phyloP scores from a whole-genome alignment of 331 rosid genomes.

The Cydonia oblonga region DNA sequence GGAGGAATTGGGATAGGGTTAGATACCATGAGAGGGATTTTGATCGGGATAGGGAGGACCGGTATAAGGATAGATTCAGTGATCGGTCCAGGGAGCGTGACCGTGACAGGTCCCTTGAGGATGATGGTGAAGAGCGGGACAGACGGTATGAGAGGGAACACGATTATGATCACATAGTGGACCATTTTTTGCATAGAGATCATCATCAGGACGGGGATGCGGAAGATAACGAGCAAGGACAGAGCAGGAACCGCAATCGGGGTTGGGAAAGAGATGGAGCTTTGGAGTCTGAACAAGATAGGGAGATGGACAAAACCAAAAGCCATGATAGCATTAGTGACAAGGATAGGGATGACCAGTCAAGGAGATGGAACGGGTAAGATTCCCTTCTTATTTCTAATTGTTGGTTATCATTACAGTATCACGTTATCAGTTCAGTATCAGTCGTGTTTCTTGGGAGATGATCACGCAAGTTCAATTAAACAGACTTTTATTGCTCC shows the following conservation, averaged over 20 bases:
- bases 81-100: constrained; percentile 38
- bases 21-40: constrained; percentile 39
- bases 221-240: constrained; percentile 28
- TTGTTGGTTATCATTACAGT: not conserved
- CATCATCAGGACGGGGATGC: constrained; percentile 23
- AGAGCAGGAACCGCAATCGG: constrained; percentile 20
- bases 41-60: constrained; percentile 44
- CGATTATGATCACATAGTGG: constrained; percentile 31
- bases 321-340: not conserved
- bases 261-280: constrained; percentile 33
- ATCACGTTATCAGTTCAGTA: not conserved
- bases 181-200: constrained; percentile 30
- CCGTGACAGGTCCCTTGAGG: constrained; percentile 44
- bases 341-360: constrained; percentile 27
- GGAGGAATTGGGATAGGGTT: constrained; percentile 43
- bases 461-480: not conserved
- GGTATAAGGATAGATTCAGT: constrained; percentile 24
- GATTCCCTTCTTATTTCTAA: constrained; percentile 3
- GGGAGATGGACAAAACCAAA: not conserved
- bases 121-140: constrained; percentile 42
- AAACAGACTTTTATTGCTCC: not conserved
- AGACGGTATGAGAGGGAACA: constrained; percentile 36
- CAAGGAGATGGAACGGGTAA: constrained; percentile 56
- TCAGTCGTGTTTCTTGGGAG: not conserved
- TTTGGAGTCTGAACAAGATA: constrained; percentile 16